phyloP scores from a whole-genome alignment of 2,329 filamentous ascomycete genomes.

The Aspergillus pseudonomiae region DNA sequence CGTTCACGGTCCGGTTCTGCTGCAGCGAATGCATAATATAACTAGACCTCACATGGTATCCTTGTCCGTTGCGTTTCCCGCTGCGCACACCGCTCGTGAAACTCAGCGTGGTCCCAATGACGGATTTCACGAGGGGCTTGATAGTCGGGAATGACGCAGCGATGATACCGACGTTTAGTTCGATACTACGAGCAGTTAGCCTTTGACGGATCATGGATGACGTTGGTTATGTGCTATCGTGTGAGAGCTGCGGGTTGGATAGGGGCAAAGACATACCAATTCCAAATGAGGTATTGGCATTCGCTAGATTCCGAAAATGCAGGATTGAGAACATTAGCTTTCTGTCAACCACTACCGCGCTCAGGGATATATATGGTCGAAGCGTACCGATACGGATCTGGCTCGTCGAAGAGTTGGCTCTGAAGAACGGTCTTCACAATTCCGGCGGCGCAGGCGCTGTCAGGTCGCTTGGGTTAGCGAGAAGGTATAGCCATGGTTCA shows the following conservation, averaged over 20 bases:
- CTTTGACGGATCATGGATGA: not conserved
- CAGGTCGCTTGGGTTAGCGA: not conserved
- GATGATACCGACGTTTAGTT: constrained; percentile 46
- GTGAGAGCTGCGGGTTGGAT: not conserved
- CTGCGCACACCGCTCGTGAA: constrained; percentile 13
- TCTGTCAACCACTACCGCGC: not conserved
- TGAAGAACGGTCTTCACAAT: constrained; percentile 41
- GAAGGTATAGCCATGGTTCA: not conserved
- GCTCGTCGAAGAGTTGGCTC: constrained; percentile 28
- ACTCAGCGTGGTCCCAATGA: constrained; percentile 18
- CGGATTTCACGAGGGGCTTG: constrained; percentile 38
- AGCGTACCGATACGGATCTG: constrained; percentile 38
- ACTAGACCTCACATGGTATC: constrained; percentile 7
- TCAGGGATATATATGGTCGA: not conserved
- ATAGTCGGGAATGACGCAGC: constrained; percentile 46
- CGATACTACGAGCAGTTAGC: constrained; percentile 33
- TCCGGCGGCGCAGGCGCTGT: constrained; percentile 45
- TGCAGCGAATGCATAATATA: constrained; percentile 3
- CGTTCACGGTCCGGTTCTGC: not conserved
- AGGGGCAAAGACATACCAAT: constrained; percentile 16
- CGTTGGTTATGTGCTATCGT: not conserved
- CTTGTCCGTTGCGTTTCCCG: constrained; percentile 8
- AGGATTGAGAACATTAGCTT: not conserved
- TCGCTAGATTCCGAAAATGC: not conserved
- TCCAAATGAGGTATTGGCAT: constrained; percentile 21